Evolutionary conservation across 2,329 filamentous ascomycete genomes (phyloP), one percentile per base, ranked within the genome.

Genomic region (Sporothrix brasiliensis): DNA sequence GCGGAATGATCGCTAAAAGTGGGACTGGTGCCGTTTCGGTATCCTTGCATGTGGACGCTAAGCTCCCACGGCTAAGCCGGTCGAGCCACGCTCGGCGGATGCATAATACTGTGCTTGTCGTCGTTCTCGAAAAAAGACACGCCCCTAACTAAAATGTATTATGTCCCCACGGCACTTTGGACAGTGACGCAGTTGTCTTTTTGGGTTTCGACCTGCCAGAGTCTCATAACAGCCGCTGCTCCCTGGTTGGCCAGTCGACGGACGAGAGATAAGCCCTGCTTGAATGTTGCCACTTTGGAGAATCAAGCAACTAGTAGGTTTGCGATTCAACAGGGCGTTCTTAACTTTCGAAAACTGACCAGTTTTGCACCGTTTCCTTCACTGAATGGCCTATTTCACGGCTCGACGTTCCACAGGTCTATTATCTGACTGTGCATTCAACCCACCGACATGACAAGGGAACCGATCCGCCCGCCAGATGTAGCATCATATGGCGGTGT

Each of bases 371-470:
- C 10, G 10, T 21, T 7, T 61, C 21, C 56, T n/a, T 14, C 56
- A 61, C 16, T 13, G 44, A 6, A 6, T 49, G 5, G 49, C 49
- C 13, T 9, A 21, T 30, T 19, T 50, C 19, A 5, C 49, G 10
- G 52, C 30, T 3, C 54, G 21, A 50, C 9, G n/a, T 5, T 19
- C 7, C 19, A 10, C 19, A 50, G 50, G 56, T 13, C n/a, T 49
- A 24, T 13, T n/a, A 27, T 21, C 16, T 27, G 61, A 50, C 16
- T 13, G 19, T 56, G n/a, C 34, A 34, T 34, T 34, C 34, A 34
- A 34, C 34, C 34, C 47, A 14, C 39, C 27, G 60, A 27, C 27
- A 73, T 73, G 73, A 69, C 71, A 52, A 67, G 68, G 68, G 41
- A 27, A 65, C 13, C 60, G 27, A 24, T 27, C 39, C 14, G 13